These are phyloP conservation scores for Ophiocordyceps camponoti-rufipedis DNA, from an alignment of 2,329 filamentous ascomycete species.

Conservation along the genomic window DNA sequence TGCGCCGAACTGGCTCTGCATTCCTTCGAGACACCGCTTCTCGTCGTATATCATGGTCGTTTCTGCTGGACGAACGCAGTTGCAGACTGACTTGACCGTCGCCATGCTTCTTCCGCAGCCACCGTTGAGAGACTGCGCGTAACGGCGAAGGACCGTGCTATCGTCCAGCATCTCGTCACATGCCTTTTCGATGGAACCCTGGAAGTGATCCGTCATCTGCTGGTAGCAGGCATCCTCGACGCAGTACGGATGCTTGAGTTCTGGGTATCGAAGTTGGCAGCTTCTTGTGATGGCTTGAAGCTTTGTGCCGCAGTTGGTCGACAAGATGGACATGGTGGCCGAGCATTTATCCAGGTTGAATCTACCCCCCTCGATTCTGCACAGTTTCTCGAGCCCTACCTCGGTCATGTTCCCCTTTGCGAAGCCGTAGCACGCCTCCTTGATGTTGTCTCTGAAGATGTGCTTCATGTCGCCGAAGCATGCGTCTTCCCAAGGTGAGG, in stretches of 20 bases:
- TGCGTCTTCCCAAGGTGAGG: not conserved
- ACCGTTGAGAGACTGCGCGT: not conserved
- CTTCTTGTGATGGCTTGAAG: not conserved
- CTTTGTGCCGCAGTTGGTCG: not conserved
- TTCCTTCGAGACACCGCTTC: not conserved
- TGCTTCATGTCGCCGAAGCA: not conserved
- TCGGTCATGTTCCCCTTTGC: not conserved
- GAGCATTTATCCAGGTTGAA: not conserved
- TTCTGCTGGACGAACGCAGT: not conserved
- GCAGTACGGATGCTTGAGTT: not conserved
- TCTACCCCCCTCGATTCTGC: not conserved
- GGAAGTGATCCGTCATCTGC: not conserved
- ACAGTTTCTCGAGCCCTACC: not conserved
- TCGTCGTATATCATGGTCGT: not conserved
- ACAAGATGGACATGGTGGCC: not conserved
- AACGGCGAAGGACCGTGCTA: not conserved
- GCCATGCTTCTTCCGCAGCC: not conserved
- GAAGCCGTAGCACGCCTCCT: not conserved
- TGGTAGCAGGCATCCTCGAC: not conserved
- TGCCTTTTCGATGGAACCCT: not conserved
- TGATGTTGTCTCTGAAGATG: not conserved
- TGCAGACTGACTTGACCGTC: not conserved
- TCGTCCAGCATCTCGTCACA: not conserved
- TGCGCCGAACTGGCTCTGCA: not conserved
- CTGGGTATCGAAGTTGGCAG: not conserved